These are phyloP conservation scores for Lenzites betulinus DNA, from an alignment of 768 basidiomycete species.

Conservation along the genomic window DNA sequence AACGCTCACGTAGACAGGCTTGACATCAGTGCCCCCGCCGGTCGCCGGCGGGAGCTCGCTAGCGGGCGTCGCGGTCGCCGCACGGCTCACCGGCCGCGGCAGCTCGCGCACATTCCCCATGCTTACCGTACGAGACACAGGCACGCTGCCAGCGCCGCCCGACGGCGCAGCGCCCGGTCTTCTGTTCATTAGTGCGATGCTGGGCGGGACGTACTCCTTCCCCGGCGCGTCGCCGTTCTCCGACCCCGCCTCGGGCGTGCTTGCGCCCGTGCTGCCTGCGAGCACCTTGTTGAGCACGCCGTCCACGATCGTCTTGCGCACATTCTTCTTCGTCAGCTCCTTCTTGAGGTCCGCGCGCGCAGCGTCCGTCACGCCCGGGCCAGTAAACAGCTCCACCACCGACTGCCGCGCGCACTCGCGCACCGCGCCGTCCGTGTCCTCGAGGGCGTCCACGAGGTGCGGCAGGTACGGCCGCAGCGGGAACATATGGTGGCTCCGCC, in stretches of 20 bases:
- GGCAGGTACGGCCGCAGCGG: constrained; percentile 82
- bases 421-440: constrained; percentile 90
- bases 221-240: constrained; percentile 55
- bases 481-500: constrained; percentile 68
- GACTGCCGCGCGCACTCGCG: constrained; percentile 83
- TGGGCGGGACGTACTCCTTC: constrained; percentile 77
- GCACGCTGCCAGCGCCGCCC: constrained; percentile 21
- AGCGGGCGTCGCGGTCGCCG: constrained; percentile 48
- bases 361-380: constrained; percentile 76
- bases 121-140: constrained; percentile 49
- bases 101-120: constrained; percentile 50
- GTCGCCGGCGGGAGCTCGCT: constrained; percentile 40
- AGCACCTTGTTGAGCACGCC: constrained; percentile 71
- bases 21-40: constrained; percentile 44
- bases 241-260: constrained; percentile 54
- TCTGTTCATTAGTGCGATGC: constrained; percentile 59
- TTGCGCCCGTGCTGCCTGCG: constrained; percentile 41
- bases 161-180: constrained; percentile 36
- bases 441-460: constrained; percentile 78
- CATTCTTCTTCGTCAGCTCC: constrained; percentile 80
- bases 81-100: constrained; percentile 62
- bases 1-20: constrained; percentile 66
- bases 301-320: constrained; percentile 87
- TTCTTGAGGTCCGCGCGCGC: constrained; percentile 95
- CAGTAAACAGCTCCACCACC: constrained; percentile 83